A percentile compares a stretch with the other conserved stretches of the same genome.
Evolutionary conservation across 306 rosid species (phyloP).

Genomic region (Canavalia gladiata): DNA sequence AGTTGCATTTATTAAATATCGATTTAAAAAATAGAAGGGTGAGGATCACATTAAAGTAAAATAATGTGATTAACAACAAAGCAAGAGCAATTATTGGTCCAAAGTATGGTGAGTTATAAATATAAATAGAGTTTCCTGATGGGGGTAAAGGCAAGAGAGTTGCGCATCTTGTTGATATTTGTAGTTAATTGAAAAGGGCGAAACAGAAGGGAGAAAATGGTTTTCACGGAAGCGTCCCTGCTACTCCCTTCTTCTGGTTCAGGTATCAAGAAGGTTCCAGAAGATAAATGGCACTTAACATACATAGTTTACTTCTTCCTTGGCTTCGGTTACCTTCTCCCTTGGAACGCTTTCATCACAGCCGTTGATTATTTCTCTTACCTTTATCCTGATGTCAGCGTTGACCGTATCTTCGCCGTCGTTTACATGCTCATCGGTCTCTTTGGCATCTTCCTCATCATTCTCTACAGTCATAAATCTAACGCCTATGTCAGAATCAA

Average conservation of each 20-base stretch:
- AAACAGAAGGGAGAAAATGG: constrained; percentile 11
- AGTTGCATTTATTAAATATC: too few species aligned
- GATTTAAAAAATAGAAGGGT: too few species aligned
- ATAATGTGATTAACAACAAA: too few species aligned
- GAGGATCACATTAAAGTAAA: too few species aligned
- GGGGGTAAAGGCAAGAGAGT: too few species aligned
- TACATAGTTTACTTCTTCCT: constrained; percentile 79
- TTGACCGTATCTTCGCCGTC: constrained; percentile 86
- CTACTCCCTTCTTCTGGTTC: constrained; percentile 44
- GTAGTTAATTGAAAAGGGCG: too few species aligned
- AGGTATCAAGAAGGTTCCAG: constrained; percentile 42
- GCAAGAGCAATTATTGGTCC: too few species aligned
- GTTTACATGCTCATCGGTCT: constrained; percentile 71
- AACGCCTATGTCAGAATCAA: constrained; percentile 70
- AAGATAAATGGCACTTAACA: constrained; percentile 68
- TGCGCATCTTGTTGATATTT: too few species aligned
- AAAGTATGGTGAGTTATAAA: too few species aligned
- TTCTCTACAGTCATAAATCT: constrained; percentile 72
- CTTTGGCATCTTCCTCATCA: constrained; percentile 60
- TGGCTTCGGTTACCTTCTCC: constrained; percentile 85
- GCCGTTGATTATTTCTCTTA: constrained; percentile 89
- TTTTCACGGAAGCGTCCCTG: constrained; percentile 23
- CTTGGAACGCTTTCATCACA: constrained; percentile 95
- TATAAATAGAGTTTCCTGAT: too few species aligned
- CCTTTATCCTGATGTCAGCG: constrained; percentile 82